These are phyloP conservation scores for Lasiodiplodia hormozganensis DNA, from an alignment of 2,329 filamentous ascomycete genomes.

Conservation along the genomic window DNA sequence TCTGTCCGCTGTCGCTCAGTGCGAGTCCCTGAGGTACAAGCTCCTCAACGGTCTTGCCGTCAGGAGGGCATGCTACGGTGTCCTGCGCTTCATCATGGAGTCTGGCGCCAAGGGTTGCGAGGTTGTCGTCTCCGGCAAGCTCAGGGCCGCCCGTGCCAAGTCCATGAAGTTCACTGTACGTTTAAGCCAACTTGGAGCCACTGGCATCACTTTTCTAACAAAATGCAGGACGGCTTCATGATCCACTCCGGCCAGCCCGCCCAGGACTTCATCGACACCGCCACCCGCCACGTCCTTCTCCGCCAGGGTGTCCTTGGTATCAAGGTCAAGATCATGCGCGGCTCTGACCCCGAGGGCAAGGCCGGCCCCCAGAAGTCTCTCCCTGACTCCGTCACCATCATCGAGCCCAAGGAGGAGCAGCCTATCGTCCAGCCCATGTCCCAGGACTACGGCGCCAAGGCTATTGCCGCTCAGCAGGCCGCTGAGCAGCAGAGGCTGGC, in stretches of 20 bases:
- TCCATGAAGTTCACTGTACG: slow-evolving; percentile 99
- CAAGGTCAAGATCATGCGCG: slow-evolving; percentile 99
- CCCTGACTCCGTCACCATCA: slow-evolving; percentile 98
- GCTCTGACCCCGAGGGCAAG: slow-evolving; percentile 99
- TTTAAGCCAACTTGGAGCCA: slow-evolving; percentile 32
- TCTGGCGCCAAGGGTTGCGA: slow-evolving; percentile 99
- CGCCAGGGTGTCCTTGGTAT: slow-evolving; percentile 99
- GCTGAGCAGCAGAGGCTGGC: slow-evolving; percentile 66
- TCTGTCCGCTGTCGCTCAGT: slow-evolving; percentile 99
- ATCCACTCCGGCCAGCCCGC: slow-evolving; percentile 99
- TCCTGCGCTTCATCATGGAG: slow-evolving; percentile 99
- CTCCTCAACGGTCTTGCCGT: slow-evolving; percentile 99
- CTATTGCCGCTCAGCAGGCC: slow-evolving; percentile 70
- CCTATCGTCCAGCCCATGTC: slow-evolving; percentile 92
- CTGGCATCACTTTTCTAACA: slow-evolving; percentile 33
- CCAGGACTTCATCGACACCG: slow-evolving; percentile 99
- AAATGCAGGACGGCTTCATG: slow-evolving; percentile 89
- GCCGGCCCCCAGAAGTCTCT: slow-evolving; percentile 95
- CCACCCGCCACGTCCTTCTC: slow-evolving; percentile 98
- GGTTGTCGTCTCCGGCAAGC: slow-evolving; percentile 99
- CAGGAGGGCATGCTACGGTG: slow-evolving; percentile 99
- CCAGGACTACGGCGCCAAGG: slow-evolving; percentile 99
- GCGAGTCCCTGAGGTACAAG: slow-evolving; percentile 99
- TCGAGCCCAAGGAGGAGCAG: slow-evolving; percentile 99
- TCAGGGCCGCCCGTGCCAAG: slow-evolving; percentile 98